phyloP scores from a whole-genome alignment of 192 early-diverging fungal genomes.

The Gryganskiella cystojenkinii region DNA sequence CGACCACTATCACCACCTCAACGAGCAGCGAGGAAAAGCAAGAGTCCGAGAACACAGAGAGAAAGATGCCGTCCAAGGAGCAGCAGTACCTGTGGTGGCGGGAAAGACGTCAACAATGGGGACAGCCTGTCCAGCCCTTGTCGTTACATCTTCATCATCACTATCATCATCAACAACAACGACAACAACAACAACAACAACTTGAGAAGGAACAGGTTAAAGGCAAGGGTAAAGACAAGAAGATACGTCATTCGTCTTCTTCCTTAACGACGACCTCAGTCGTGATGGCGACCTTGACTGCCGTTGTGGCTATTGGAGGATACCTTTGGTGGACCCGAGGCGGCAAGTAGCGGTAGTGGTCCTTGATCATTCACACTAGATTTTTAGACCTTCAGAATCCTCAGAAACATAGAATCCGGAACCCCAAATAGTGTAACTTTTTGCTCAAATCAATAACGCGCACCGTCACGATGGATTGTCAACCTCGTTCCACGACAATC shows the following conservation, averaged over 20 bases:
- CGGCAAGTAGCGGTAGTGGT: neutral
- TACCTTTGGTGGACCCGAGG: neutral
- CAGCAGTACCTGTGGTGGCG: slow-evolving; percentile 52
- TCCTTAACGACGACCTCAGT: slow-evolving; percentile 2
- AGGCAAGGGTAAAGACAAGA: too few species aligned
- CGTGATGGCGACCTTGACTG: slow-evolving; percentile 3
- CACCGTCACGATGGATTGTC: too few species aligned
- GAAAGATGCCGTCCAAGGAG: slow-evolving; percentile 26
- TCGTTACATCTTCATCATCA: slow-evolving; percentile 2
- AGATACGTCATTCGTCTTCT: too few species aligned
- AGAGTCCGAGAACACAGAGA: neutral
- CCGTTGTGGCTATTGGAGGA: neutral
- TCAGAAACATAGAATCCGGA: too few species aligned
- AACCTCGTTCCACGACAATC: too few species aligned
- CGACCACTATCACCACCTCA: neutral
- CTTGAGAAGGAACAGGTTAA: too few species aligned
- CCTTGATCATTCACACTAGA: too few species aligned
- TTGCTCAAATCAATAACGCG: too few species aligned
- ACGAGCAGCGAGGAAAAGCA: neutral
- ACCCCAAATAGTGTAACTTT: too few species aligned
- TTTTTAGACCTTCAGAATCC: too few species aligned
- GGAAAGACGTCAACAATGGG: slow-evolving; percentile 33
- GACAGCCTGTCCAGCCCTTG: slow-evolving; percentile 27
- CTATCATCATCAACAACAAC: slow-evolving; percentile 16
- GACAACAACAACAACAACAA: neutral